Percentiles rank a stretch among this genome's conserved stretches.
Conservation (phyloP, 2,329 filamentous ascomycete genomes). For the Venturia pyrina region DNA sequence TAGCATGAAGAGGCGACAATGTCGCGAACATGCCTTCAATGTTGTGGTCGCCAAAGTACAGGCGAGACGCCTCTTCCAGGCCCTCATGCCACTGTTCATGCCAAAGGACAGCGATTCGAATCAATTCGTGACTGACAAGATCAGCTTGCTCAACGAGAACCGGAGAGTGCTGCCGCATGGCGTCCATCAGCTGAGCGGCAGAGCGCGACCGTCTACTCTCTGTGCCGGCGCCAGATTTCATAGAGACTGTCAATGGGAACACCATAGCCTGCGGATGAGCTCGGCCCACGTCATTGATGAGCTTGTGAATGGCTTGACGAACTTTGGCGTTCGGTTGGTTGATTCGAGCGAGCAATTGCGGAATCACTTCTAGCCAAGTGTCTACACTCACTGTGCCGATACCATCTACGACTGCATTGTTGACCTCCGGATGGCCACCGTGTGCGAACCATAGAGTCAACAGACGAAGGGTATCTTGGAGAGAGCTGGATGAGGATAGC, state of each 20-base stretch:
- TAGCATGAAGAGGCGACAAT: slow-evolving; percentile 80
- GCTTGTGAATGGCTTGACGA: slow-evolving; percentile 79
- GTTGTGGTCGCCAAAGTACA: slow-evolving; percentile 97
- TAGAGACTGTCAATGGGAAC: slow-evolving; percentile 92
- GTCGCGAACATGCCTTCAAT: slow-evolving; percentile 95
- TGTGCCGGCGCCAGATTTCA: slow-evolving; percentile 74
- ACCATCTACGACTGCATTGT: slow-evolving; percentile 76
- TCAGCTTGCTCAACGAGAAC: slow-evolving; percentile 91
- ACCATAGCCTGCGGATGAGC: slow-evolving; percentile 93
- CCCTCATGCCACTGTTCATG: slow-evolving; percentile 99
- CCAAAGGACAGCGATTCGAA: slow-evolving; percentile 94
- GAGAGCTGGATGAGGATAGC: slow-evolving; percentile 77
- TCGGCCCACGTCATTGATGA: slow-evolving; percentile 85
- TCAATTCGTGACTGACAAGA: slow-evolving; percentile 89
- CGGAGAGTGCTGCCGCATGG: slow-evolving; percentile 89
- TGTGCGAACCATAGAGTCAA: slow-evolving; percentile 96
- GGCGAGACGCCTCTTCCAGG: slow-evolving; percentile 85
- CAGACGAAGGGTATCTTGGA: slow-evolving; percentile 88
- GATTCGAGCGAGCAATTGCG: slow-evolving; percentile 92
- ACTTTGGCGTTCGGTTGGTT: slow-evolving; percentile 89
- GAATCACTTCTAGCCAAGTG: slow-evolving; percentile 97
- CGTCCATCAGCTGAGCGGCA: slow-evolving; percentile 91
- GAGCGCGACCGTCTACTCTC: slow-evolving; percentile 68
- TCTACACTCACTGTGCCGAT: slow-evolving; percentile 89
- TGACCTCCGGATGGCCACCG: slow-evolving; percentile 80